Percentiles rank a stretch among this genome's conserved stretches.
Conservation (phyloP, 306 rosid species). For the Carpinus viminea region DNA sequence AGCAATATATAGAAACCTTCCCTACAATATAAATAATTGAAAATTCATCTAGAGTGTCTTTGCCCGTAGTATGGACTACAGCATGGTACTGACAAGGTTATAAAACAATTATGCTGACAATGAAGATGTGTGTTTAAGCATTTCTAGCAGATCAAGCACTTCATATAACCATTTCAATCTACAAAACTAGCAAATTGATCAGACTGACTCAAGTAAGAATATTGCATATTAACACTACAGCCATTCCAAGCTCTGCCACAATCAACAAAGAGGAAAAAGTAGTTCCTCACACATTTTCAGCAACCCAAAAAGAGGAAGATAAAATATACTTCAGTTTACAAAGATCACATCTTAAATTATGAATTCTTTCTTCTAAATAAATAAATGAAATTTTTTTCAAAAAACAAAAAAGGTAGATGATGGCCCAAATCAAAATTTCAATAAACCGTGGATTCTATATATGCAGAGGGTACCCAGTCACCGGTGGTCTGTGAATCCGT, state of each 20-base stretch:
- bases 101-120: too few species aligned
- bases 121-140: not conserved
- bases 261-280: not conserved
- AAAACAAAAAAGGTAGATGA: too few species aligned
- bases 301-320: not conserved
- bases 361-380: not conserved
- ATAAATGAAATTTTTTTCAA: too few species aligned
- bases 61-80: too few species aligned
- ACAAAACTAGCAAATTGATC: not conserved
- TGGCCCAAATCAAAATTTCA: too few species aligned
- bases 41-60: not conserved
- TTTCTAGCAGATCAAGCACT: not conserved
- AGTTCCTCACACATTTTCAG: not conserved
- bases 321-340: not conserved
- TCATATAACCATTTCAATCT: not conserved
- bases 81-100: too few species aligned
- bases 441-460: too few species aligned
- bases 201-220: not conserved
- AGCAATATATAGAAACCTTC: not conserved
- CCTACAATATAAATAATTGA: too few species aligned
- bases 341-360: not conserved
- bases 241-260: not conserved
- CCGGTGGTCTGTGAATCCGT: too few species aligned
- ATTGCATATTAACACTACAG: not conserved
- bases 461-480: too few species aligned